Conservation (phyloP, 2,329 filamentous ascomycete species). For the Ophiostoma sp. region DNA sequence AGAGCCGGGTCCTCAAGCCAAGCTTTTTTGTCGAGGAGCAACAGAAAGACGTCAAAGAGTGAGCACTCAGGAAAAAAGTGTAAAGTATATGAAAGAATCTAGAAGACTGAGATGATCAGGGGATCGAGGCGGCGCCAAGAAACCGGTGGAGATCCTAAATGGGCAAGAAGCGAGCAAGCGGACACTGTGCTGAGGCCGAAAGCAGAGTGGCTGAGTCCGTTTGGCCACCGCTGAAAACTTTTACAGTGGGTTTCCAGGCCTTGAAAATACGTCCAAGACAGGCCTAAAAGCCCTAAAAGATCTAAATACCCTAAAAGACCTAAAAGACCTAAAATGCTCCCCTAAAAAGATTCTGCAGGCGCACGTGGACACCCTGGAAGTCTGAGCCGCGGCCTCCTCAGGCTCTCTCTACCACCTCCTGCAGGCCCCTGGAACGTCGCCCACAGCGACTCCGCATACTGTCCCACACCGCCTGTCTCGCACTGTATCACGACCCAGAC, state of each 20-base stretch:
- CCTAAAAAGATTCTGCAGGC: background rate
- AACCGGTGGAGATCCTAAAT: background rate
- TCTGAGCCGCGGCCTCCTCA: background rate
- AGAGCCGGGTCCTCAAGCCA: background rate
- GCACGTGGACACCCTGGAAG: background rate
- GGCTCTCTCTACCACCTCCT: too few relatives aligned
- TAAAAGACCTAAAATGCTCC: background rate
- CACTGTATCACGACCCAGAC: conserved; percentile 4
- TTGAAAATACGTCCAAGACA: background rate
- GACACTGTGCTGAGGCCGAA: background rate
- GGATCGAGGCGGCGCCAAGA: conserved; percentile 17
- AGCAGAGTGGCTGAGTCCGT: background rate
- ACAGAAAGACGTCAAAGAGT: background rate
- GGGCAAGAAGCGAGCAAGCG: background rate
- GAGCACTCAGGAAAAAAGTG: too few relatives aligned
- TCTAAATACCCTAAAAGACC: background rate
- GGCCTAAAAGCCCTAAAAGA: background rate
- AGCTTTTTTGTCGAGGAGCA: background rate
- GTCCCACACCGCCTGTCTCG: background rate
- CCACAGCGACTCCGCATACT: background rate
- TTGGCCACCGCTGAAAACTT: background rate
- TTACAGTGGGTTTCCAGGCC: background rate
- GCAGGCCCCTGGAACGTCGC: background rate
- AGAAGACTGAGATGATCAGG: conserved; percentile 2
- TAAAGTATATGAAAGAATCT: background rate